Evolutionary conservation across 805 yeast genomes (phyloP).

Genomic region (Metschnikowia picachoensis): DNA sequence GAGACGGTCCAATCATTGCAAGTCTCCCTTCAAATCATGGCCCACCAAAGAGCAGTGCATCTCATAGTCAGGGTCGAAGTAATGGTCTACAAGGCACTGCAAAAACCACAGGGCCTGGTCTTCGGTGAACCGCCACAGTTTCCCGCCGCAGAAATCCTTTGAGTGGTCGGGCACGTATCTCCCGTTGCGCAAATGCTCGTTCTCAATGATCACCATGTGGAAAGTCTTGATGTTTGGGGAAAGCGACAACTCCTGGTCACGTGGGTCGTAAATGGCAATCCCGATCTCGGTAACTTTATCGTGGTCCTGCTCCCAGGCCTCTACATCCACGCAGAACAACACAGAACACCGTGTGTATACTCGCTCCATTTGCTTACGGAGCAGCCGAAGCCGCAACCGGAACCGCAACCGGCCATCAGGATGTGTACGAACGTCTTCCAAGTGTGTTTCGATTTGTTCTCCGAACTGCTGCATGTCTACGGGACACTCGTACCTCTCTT

Average conservation of each 20-base stretch:
- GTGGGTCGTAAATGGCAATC: constrained; percentile 23
- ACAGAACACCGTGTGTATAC: constrained; percentile 19
- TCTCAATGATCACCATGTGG: constrained; percentile 20
- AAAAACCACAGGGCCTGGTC: constrained; percentile 8
- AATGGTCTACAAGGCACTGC: constrained; percentile 13
- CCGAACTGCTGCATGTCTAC: background rate
- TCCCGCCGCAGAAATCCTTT: constrained; percentile 16
- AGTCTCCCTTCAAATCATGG: constrained; percentile 16
- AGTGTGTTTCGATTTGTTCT: background rate
- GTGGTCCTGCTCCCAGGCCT: constrained; percentile 22
- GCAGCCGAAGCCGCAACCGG: background rate
- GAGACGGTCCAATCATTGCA: constrained; percentile 12
- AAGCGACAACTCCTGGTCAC: constrained; percentile 12
- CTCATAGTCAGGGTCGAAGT: constrained; percentile 7
- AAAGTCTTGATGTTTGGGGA: constrained; percentile 18
- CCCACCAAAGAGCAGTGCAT: constrained; percentile 22
- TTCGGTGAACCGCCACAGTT: constrained; percentile 11
- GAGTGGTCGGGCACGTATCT: constrained; percentile 22
- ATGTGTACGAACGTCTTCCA: background rate
- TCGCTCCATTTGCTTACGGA: constrained; percentile 12
- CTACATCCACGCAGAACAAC: constrained; percentile 24
- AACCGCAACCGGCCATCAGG: background rate
- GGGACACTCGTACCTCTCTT: background rate
- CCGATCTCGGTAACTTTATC: constrained; percentile 23
- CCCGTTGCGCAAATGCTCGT: constrained; percentile 16